Evolutionary conservation across 192 early-diverging fungal species (phyloP).

Genomic region (Powellomyces hirtus): DNA sequence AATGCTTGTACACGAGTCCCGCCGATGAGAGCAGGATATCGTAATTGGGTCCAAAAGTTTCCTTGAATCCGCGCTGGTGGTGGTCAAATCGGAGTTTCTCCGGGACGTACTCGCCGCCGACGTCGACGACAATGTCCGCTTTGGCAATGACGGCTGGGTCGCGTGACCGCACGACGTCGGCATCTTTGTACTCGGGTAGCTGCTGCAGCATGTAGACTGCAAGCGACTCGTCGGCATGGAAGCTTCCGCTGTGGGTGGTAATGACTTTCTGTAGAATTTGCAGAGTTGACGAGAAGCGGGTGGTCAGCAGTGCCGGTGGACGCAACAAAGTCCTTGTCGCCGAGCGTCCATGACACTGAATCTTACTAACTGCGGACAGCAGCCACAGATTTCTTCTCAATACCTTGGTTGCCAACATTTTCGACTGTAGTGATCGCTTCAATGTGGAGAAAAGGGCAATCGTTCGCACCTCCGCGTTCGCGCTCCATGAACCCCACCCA

Average conservation of each 20-base stretch:
- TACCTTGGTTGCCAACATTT: too few relatives aligned
- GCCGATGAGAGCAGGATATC: constrained; percentile 83
- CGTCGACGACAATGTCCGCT: constrained; percentile 90
- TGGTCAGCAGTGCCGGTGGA: too few relatives aligned
- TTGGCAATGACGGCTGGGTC: constrained; percentile 73
- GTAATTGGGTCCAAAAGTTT: constrained; percentile 76
- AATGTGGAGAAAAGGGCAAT: too few relatives aligned
- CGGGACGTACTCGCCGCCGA: constrained; percentile 89
- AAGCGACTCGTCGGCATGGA: constrained; percentile 79
- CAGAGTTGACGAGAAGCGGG: too few relatives aligned
- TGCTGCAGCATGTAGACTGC: constrained; percentile 82
- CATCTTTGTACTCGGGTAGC: constrained; percentile 27
- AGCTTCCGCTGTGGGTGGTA: constrained; percentile 79
- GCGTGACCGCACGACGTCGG: constrained; percentile 72
- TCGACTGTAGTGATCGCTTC: too few relatives aligned
- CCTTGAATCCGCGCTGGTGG: constrained; percentile 90
- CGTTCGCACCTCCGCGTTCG: too few relatives aligned
- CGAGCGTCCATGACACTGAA: too few relatives aligned
- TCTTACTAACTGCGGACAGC: too few relatives aligned
- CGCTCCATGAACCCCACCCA: too few relatives aligned
- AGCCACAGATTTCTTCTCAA: too few relatives aligned
- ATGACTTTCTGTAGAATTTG: constrained; percentile 28
- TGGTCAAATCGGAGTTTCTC: constrained; percentile 77
- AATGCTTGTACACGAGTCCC: constrained; percentile 97
- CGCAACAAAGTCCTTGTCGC: too few relatives aligned